These are phyloP conservation scores for Syzygium jambos DNA, from an alignment of 345 rosid genomes.

Conservation along the genomic window DNA sequence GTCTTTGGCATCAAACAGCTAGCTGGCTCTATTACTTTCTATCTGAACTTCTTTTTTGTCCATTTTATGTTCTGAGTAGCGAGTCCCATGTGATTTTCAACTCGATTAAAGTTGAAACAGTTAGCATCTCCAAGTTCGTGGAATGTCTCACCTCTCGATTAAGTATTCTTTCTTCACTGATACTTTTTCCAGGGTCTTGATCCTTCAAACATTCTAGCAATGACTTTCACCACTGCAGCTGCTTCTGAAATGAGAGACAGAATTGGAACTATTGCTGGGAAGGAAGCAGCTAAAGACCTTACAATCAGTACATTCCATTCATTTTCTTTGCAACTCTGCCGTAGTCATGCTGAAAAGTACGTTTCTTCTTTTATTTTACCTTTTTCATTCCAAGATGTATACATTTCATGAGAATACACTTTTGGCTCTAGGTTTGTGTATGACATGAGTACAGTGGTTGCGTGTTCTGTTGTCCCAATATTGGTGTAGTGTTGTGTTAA, in stretches of 20 bases:
- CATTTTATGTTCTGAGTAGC: not conserved
- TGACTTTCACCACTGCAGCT: conserved; percentile 98
- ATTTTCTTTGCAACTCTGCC: conserved; percentile 86
- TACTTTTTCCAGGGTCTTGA: conserved; percentile 45
- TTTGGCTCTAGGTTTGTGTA: not conserved
- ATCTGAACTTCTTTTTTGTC: not conserved
- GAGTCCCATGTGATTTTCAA: not conserved
- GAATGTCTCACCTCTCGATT: not conserved
- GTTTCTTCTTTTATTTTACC: conserved; percentile 4
- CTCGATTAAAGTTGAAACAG: not conserved
- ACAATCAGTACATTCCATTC: conserved; percentile 94
- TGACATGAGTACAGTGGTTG: not conserved
- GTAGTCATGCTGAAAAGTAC: conserved; percentile 90
- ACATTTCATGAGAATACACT: not conserved
- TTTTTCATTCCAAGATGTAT: not conserved
- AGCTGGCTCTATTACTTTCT: not conserved
- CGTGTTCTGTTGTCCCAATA: not conserved
- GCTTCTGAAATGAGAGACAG: conserved; percentile 95
- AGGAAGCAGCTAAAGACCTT: conserved; percentile 69
- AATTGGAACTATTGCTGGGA: conserved; percentile 67
- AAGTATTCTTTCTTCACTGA: not conserved
- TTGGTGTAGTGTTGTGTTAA: not conserved
- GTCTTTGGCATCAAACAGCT: not conserved
- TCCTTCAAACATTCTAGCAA: conserved; percentile 84
- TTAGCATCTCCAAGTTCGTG: not conserved